These are phyloP conservation scores for Podosphaera fusca DNA, from an alignment of 2,329 filamentous ascomycete genomes.

Conservation along the genomic window DNA sequence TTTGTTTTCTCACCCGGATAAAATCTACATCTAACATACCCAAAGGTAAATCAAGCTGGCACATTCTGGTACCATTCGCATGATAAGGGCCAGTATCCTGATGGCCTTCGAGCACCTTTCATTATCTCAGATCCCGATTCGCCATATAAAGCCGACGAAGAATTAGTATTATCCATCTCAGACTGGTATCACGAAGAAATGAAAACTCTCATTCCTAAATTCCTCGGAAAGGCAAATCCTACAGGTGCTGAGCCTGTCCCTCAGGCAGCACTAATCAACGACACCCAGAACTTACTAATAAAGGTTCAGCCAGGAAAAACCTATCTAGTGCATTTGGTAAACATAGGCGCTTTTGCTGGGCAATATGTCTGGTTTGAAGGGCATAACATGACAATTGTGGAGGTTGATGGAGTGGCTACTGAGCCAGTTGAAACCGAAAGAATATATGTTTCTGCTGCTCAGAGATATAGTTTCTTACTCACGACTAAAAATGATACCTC, in stretches of 20 bases:
- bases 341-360: conserved; percentile 47
- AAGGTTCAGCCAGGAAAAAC: conserved; percentile 42
- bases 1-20: conserved; percentile 13
- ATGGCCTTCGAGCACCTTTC: conserved; percentile 31
- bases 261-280: conserved; percentile 46
- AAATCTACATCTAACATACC: conserved; percentile 13
- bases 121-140: conserved; percentile 29
- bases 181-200: conserved; percentile 39
- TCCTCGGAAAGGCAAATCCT: conserved; percentile 24
- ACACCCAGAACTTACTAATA: conserved; percentile 36
- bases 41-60: conserved; percentile 35
- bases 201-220: conserved; percentile 20
- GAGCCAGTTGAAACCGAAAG: conserved; percentile 33
- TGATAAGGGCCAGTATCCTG: conserved; percentile 29
- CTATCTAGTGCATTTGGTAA: conserved; percentile 50
- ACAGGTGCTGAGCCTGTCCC: conserved; percentile 38
- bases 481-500: conserved; percentile 38
- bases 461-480: conserved; percentile 38
- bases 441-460: conserved; percentile 44
- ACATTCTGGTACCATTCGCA: conserved; percentile 59
- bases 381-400: conserved; percentile 44
- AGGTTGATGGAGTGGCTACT: conserved; percentile 49
- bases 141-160: conserved; percentile 28
- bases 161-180: conserved; percentile 30
- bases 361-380: conserved; percentile 45